Conservation (phyloP, 495 filamentous ascomycete genomes). For the Cercophora samala region DNA sequence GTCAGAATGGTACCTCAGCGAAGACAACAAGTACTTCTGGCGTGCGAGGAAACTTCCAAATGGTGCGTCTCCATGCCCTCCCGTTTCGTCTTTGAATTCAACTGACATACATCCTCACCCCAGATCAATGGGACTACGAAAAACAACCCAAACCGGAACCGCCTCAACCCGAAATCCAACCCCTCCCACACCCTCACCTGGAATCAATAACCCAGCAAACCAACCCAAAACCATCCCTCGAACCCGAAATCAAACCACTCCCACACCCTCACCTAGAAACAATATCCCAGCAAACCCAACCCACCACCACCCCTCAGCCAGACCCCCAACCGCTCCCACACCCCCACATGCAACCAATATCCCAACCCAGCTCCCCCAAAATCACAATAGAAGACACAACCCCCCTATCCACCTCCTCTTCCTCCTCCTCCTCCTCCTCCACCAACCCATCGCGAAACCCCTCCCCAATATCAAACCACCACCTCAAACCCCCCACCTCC, state of each 20-base stretch:
- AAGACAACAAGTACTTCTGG: conserved; percentile 19
- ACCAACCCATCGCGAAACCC: not conserved
- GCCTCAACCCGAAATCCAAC: not conserved
- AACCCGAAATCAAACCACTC: not conserved
- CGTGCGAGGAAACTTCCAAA: conserved; percentile 15
- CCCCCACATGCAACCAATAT: not conserved
- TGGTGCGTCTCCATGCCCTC: conserved; percentile 9
- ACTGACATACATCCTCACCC: not conserved
- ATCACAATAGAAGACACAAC: not conserved
- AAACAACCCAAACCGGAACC: not conserved
- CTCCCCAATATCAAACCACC: not conserved
- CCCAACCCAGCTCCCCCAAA: not conserved
- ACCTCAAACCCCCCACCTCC: not conserved
- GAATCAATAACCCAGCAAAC: conserved; percentile 2
- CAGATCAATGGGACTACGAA: not conserved
- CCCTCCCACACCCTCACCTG: not conserved
- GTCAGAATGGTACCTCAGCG: conserved; percentile 24
- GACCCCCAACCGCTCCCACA: not conserved
- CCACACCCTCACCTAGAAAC: conserved; percentile 8
- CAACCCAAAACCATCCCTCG: not conserved
- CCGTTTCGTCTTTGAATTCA: not conserved
- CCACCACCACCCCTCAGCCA: not conserved
- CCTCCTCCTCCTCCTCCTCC: not conserved
- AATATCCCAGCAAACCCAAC: not conserved
- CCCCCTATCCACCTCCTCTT: not conserved